Evolutionary conservation across 768 basidiomycete genomes (phyloP), one percentile per base, ranked within the genome.

Genomic region (Guyanaporus albipodus): DNA sequence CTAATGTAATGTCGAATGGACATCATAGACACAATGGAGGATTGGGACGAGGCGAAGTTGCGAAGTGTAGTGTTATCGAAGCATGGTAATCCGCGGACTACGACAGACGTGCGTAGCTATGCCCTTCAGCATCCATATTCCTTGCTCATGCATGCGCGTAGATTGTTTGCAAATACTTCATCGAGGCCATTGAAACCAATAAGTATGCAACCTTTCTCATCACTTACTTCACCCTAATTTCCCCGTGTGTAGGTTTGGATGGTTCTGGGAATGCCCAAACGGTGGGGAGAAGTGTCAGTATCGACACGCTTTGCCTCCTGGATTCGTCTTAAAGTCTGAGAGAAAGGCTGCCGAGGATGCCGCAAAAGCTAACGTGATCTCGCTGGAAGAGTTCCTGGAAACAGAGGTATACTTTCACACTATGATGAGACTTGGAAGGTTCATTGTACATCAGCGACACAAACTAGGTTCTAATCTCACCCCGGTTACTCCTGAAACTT

Each of bases 151-250:
- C 38, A 26, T 32, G 21, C 34, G 17, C 53, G 7, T 51, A 95
- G 89, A 96, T 99, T 61, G 95, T 99, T 4, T 99, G 96, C 83
- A 98, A 95, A 68, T 82, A 71, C 72, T 99, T 99, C 63, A 88
- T 99, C 57, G 84, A 95, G 61, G 95, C 96, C 37, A 95, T 99
- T 63, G 96, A 99, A 66, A 73, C 76, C 3, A 82, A 89, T 63
- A 93, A 91, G 76, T 89, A 63, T 48, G 66, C 50, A 21, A 27
- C 29, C 21, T 18, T 27, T 43, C 19, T 29, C 8, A 3, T 12
- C 7, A 14, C 4, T 4, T 2, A 2, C 2, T 19, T 10, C n/a
- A 35, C 11, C 21, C 40, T 41, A 19, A 48, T 38, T 17, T 26
- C 29, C 42, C n/a, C 35, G 3, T 18, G 28, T 36, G 2, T 34